Base-by-base conservation (phyloP, 176 grass and related monocot species). In the Phyllostachys edulis region DNA sequence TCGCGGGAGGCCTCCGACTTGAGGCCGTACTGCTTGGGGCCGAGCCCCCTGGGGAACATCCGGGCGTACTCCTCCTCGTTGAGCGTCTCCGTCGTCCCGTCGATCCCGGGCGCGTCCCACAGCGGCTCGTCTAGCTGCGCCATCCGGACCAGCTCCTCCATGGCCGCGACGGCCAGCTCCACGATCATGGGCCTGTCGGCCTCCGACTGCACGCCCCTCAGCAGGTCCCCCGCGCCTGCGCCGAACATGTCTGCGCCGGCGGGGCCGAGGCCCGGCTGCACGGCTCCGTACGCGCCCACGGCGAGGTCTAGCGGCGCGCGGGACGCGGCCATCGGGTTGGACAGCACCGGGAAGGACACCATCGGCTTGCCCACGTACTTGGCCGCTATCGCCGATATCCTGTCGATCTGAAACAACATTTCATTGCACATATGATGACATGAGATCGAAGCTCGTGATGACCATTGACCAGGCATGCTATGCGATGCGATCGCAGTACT, bases 351-450 rank as follows among this genome's bases (percentile, higher is more conserved):
- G 77, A 94, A 96, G 9, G 91, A 85, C 46, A 91, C 87, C 89
- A 96, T 85, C 45, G 97, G 97, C 86, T 96, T 99, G 63, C 93
- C 93, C 0, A 99, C 93, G 69, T 99, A 99, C 90, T 99, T 99
- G 4, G 97, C 97, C 0, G 97, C 97, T 54, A 99, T 99, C 21
- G 91, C 86, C 1, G 97, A 99, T 81, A 99, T 94, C 81, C 97
- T 80, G 82, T 99, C 97, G 74, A 99, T 96, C 91, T 93, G 71
- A 6, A 18, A 55, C 23, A 63, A 17, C 75, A n/a, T 15, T 6
- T 8, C 81, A 50, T 15, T 37, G 63, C 17, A 15, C 32, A 65
- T 52, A 14, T 57, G 50, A 63, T 47, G 61, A 26, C 37, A 44
- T n/a, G 37, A 21, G 37, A 21, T 18, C 1, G 3, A n/a, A 46